A percentile compares a stretch with the other conserved stretches of the same genome.
Conservation (phyloP, 768 basidiomycete species). For the Symmetrospora coprosmae region DNA sequence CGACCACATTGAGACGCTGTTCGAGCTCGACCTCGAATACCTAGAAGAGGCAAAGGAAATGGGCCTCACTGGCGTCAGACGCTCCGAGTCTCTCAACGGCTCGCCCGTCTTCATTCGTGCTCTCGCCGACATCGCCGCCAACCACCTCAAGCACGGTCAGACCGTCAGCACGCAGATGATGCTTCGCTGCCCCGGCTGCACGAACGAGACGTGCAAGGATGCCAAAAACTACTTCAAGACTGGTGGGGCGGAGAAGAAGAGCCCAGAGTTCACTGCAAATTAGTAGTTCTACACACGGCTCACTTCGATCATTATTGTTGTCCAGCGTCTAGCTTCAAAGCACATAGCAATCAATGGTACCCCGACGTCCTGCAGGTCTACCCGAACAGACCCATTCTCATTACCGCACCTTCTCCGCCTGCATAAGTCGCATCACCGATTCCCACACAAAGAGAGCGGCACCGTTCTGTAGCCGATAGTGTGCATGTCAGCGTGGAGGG, state of each 20-base stretch:
- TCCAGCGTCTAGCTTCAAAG: too few relatives aligned
- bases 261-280: too few relatives aligned
- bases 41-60: slow-evolving; percentile 80
- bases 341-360: too few relatives aligned
- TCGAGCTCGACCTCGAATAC: slow-evolving; percentile 90
- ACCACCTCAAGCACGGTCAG: slow-evolving; percentile 51
- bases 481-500: too few relatives aligned
- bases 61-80: slow-evolving; percentile 58
- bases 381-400: too few relatives aligned
- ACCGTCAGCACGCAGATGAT: slow-evolving; percentile 4
- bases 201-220: slow-evolving; percentile 66
- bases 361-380: too few relatives aligned
- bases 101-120: slow-evolving; percentile 92
- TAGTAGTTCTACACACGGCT: too few relatives aligned
- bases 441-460: slow-evolving; percentile 31
- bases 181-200: slow-evolving; percentile 87
- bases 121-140: slow-evolving; percentile 72
- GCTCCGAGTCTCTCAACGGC: slow-evolving; percentile 82
- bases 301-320: too few relatives aligned
- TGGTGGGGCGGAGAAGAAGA: too few relatives aligned
- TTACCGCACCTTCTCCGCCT: slow-evolving; percentile 23
- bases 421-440: slow-evolving; percentile 23
- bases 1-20: slow-evolving; percentile 97
- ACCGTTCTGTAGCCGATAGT: slow-evolving; percentile 24
- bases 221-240: slow-evolving; percentile 69